Evolutionary conservation across 2,329 filamentous ascomycete species (phyloP), one percentile per base, ranked within the genome.

Genomic region (Botrytis elliptica): DNA sequence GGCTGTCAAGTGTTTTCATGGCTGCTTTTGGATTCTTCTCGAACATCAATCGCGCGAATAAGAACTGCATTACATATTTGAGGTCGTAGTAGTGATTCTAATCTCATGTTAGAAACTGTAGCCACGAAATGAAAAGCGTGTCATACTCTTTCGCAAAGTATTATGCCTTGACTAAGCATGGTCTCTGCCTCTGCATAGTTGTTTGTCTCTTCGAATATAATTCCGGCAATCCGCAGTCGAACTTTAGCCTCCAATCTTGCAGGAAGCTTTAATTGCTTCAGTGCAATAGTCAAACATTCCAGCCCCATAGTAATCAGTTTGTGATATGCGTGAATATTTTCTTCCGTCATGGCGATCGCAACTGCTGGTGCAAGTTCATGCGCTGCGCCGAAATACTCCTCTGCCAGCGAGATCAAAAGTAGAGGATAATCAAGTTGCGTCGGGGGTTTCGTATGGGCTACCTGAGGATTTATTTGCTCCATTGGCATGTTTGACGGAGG

Each of bases 11-110:
- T 0, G 90, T 87, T 76, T 92, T 94, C 78, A 94, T 85, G 0
- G 92, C 91, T 1, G 92, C 92, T 78, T 92, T 93, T 70, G 88
- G 88, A 76, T 89, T 93, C 60, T 89, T 88, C 78, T 91, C 90
- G 77, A 91, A 93, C 73, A 93, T 84, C 1, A 92, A 87, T 77
- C 92, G 91, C 67, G 91, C 86, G 74, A 92, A 88, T 25, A 94
- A 84, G 80, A 93, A 93, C 76, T 93, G 89, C 87, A 94, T 93
- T 75, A 89, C 89, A 81, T 94, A 94, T 80, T 93, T 94, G 57
- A 94, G 82, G 77, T 95, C 92, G 40, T 83, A 79, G 75, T 90
- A 86, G 65, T 87, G 85, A 75, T 89, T 87, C 84, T 89, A 78
- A 33, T 33, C 22, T 44, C 20, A 38, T 22, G 38, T 64, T 38